Base-by-base conservation (phyloP, 495 filamentous ascomycete species). In the Penicillium roqueforti region DNA sequence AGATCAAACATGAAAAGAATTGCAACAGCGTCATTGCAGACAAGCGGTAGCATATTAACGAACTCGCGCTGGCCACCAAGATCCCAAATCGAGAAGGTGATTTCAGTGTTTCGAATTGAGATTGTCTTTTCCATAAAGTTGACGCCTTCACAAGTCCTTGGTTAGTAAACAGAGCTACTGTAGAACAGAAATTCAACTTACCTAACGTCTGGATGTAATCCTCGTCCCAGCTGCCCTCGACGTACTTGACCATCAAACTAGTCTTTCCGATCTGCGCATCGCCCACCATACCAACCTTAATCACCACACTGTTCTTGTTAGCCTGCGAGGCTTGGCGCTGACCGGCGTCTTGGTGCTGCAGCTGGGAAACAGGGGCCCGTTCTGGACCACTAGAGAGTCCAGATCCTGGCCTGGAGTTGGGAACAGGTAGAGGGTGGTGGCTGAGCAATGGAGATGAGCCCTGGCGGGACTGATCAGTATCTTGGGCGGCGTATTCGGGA, bases 111-210 rank as follows among this genome's bases (percentile, higher is more conserved):
- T 51, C 93, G 91, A 69, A 98, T 98, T 51, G 88, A 92, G 67
- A 98, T 97, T 10, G 93, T 98, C 76, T 98, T 98, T 71, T 98
- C 93, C 93, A 98, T 98, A 76, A 98, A 98, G 67, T 98, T 98
- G 71, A 98, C 93, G 53, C 86, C 86, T 88, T 51, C 4, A 9
- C 0, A 23, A 23, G n/a, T 18, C 22, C 31, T 60, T 53, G 51
- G 37, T 29, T 19, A 26, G 47, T n/a, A 29, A 37, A 37, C 10
- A 44, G 14, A 3, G 1, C 9, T 5, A 38, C 22, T 25, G 34
- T 23, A 36, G 19, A 43, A 50, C 28, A 56, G 14, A 25, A 31
- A 28, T 14, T 36, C 16, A 55, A 69, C 76, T 47, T 75, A 89
- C 92, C 93, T 44, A 98, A 74, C 23, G 93, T 98, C 74, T 98